Conservation (phyloP, 768 basidiomycete genomes). For the Tulasnella sp. region DNA sequence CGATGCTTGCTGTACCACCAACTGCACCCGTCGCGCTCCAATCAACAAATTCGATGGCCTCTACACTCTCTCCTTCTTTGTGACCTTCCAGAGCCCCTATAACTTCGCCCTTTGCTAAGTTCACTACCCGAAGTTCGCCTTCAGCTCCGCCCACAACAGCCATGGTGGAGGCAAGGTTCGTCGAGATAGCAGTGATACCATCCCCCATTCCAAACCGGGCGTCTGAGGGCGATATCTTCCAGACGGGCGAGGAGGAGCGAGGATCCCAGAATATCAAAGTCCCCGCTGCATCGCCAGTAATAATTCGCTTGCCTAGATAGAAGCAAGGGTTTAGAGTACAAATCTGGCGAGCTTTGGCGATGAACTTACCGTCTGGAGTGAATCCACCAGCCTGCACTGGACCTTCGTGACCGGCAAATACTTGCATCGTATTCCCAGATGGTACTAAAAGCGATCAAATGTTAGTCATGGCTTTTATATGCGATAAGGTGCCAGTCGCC, state of each 20-base stretch:
- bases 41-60: conserved; percentile 80
- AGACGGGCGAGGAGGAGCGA: conserved; percentile 63
- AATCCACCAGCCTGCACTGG: conserved; percentile 84
- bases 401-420: conserved; percentile 86
- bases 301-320: conserved; percentile 70
- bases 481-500: conserved; percentile 34
- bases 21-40: conserved; percentile 52
- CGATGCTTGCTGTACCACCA: conserved; percentile 51
- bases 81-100: conserved; percentile 78
- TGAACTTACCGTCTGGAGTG: conserved; percentile 72
- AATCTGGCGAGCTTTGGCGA: background rate
- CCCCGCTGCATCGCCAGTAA: conserved; percentile 82
- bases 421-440: conserved; percentile 91
- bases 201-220: conserved; percentile 68
- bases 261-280: conserved; percentile 90
- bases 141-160: conserved; percentile 84
- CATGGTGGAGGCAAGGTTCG: conserved; percentile 84
- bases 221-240: conserved; percentile 70
- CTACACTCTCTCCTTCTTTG: conserved; percentile 80
- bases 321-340: conserved; percentile 23
- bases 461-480: background rate
- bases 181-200: conserved; percentile 80
- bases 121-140: conserved; percentile 84
- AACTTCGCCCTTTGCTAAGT: conserved; percentile 80
- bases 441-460: conserved; percentile 61